These are phyloP conservation scores for Tieghemostelium lacteum DNA, from an alignment of 78 protist genomes.

Conservation along the genomic window DNA sequence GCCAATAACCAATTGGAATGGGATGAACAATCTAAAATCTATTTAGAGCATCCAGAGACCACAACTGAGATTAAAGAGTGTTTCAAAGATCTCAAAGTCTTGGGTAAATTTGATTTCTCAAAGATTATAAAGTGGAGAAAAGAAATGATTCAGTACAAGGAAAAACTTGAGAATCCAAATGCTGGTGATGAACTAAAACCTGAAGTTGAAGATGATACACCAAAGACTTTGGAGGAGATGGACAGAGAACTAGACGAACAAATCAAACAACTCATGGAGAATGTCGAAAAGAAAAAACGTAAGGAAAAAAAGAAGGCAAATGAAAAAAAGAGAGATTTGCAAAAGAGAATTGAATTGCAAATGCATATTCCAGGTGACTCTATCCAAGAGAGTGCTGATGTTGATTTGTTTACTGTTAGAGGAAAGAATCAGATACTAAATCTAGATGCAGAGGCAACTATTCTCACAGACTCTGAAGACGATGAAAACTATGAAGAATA, in stretches of 20 bases:
- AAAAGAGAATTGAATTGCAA: slow-evolving; percentile 28
- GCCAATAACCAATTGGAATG: slow-evolving; percentile 32
- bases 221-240: slow-evolving; percentile 21
- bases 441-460: background rate
- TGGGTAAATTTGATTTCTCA: slow-evolving; percentile 91
- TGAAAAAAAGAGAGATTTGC: slow-evolving; percentile 26
- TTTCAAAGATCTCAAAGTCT: slow-evolving; percentile 83
- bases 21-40: slow-evolving; percentile 76
- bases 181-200: too few relatives aligned
- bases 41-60: slow-evolving; percentile 80
- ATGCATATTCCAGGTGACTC: slow-evolving; percentile 74
- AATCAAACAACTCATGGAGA: background rate
- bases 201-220: background rate
- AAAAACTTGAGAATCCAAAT: slow-evolving; percentile 9
- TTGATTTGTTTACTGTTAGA: slow-evolving; percentile 18
- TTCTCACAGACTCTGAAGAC: slow-evolving; percentile 20
- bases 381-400: slow-evolving; percentile 19
- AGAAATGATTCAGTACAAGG: slow-evolving; percentile 18
- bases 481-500: slow-evolving; percentile 46
- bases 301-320: slow-evolving; percentile 42
- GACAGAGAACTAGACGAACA: slow-evolving; percentile 25
- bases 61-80: slow-evolving; percentile 83
- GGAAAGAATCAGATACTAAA: background rate
- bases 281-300: slow-evolving; percentile 32
- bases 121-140: slow-evolving; percentile 88